Evolutionary conservation across 2,329 filamentous ascomycete species (phyloP).

Genomic region (Clarireedia homoeocarpa): DNA sequence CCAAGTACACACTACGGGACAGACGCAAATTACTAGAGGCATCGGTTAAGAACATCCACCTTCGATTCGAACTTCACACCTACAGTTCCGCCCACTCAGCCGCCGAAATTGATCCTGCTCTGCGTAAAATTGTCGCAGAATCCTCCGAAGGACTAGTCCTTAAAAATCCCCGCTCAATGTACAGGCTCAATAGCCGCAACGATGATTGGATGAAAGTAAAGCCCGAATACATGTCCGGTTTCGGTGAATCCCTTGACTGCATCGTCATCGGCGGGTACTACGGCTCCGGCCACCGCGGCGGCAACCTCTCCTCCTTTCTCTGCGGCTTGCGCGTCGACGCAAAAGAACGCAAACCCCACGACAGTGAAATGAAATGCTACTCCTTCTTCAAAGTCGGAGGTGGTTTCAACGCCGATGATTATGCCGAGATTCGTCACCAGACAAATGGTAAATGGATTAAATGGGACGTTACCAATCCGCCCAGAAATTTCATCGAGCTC

Average conservation of each 20-base stretch:
- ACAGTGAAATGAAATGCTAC: conserved; percentile 66
- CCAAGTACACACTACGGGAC: conserved; percentile 74
- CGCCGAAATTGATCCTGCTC: conserved; percentile 67
- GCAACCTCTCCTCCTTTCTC: conserved; percentile 76
- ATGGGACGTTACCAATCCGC: conserved; percentile 73
- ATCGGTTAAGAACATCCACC: conserved; percentile 60
- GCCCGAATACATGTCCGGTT: conserved; percentile 95
- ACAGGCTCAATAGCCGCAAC: conserved; percentile 80
- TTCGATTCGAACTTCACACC: conserved; percentile 75
- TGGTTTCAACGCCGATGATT: conserved; percentile 79
- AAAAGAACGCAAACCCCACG: conserved; percentile 16
- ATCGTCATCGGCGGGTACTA: conserved; percentile 89
- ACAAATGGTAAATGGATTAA: conserved; percentile 89
- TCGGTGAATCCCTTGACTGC: conserved; percentile 87
- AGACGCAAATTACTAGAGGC: conserved; percentile 67
- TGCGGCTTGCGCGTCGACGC: conserved; percentile 71
- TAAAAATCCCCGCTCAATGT: conserved; percentile 85
- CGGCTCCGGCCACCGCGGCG: conserved; percentile 78
- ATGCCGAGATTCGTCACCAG: conserved; percentile 69
- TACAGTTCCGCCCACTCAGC: conserved; percentile 59
- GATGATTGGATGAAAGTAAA: conserved; percentile 99
- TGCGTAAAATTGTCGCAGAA: conserved; percentile 78
- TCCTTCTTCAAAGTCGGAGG: conserved; percentile 99
- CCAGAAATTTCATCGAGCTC: conserved; percentile 70
- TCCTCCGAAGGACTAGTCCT: conserved; percentile 85